Evolutionary conservation across 495 filamentous ascomycete species (phyloP).

Genomic region (Astrothelium macrocarpum): DNA sequence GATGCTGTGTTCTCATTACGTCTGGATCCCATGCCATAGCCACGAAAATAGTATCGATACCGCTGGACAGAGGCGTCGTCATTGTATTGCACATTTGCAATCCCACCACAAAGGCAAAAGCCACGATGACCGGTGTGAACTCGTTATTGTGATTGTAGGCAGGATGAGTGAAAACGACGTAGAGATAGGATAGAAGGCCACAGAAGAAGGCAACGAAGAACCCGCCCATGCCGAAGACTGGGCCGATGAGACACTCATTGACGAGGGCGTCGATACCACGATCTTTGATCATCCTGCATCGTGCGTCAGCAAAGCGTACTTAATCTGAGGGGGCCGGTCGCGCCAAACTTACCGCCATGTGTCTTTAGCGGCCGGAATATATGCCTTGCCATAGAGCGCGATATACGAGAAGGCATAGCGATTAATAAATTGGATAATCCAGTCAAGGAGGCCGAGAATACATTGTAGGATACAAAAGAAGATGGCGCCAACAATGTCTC

Average conservation of each 20-base stretch:
- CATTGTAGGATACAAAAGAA: constrained; percentile 64
- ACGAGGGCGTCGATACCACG: constrained; percentile 83
- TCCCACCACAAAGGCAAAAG: constrained; percentile 74
- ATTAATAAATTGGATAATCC: constrained; percentile 71
- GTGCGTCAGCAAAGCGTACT: constrained; percentile 3
- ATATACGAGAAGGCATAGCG: constrained; percentile 90
- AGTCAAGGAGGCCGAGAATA: constrained; percentile 68
- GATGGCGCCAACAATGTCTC: constrained; percentile 58
- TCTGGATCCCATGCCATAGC: constrained; percentile 84
- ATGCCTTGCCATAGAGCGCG: constrained; percentile 80
- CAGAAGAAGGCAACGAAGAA: constrained; percentile 75
- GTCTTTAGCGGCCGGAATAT: constrained; percentile 75
- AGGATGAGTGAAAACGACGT: constrained; percentile 69
- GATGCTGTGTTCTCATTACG: constrained; percentile 71
- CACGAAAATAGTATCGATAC: constrained; percentile 75
- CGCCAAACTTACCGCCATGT: constrained; percentile 53
- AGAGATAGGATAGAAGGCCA: constrained; percentile 72
- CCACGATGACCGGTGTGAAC: constrained; percentile 70
- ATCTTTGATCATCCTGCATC: constrained; percentile 65
- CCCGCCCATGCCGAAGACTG: constrained; percentile 80
- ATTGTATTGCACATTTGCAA: constrained; percentile 83
- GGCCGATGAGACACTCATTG: constrained; percentile 84
- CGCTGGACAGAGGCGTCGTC: constrained; percentile 54
- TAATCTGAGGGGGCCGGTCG: not conserved
- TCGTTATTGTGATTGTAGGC: constrained; percentile 60